Conservation (phyloP, 1,284 basidiomycete genomes). For the Naganishia liquefaciens region DNA sequence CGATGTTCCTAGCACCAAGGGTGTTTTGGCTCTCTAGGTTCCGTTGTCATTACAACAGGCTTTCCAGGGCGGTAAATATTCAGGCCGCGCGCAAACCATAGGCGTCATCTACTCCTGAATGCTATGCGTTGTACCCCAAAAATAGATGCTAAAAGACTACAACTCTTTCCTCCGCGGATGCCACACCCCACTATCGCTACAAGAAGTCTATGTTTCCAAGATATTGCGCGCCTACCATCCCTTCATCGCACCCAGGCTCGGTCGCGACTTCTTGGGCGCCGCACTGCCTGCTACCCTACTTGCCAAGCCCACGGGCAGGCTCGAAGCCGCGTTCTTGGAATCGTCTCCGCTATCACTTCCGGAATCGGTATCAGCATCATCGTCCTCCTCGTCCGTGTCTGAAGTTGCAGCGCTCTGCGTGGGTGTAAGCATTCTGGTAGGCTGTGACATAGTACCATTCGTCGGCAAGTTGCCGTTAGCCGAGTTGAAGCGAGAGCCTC, state of each 20-base stretch:
- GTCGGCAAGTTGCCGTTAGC: neutral
- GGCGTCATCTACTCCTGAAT: neutral
- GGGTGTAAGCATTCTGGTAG: conserved; percentile 4
- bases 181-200: neutral
- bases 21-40: conserved; percentile 64
- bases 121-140: conserved; percentile 15
- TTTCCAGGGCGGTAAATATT: neutral
- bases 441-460: conserved; percentile 7
- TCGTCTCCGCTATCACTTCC: conserved; percentile 21
- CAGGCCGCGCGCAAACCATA: neutral
- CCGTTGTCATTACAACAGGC: no score
- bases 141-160: conserved; percentile 5
- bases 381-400: conserved; percentile 15
- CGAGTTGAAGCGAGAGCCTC: conserved; percentile 24
- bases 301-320: conserved; percentile 11
- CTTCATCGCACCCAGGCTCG: conserved; percentile 19
- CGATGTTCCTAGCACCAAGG: conserved; percentile 97
- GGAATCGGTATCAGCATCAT: conserved; percentile 12
- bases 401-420: conserved; percentile 4
- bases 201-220: neutral
- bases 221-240: conserved; percentile 12
- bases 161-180: neutral
- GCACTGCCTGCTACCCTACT: conserved; percentile 17
- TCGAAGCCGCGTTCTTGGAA: conserved; percentile 2
- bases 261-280: conserved; percentile 9